Evolutionary conservation across 495 filamentous ascomycete genomes (phyloP).

Genomic region (Podospora bellae-mahoneyi): DNA sequence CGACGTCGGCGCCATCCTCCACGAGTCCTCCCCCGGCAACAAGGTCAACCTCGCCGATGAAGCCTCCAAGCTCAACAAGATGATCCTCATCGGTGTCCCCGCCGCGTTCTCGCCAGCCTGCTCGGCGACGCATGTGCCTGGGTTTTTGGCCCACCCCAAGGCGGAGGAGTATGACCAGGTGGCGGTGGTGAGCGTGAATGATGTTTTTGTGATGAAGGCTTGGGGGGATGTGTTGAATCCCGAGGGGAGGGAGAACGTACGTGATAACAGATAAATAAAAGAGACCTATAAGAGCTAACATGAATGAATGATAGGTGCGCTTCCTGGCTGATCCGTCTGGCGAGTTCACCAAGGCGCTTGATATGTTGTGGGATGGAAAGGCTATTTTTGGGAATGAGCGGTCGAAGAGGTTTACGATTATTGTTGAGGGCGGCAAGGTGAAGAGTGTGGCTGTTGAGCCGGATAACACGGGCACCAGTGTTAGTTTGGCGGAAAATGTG

Average conservation of each 20-base stretch:
- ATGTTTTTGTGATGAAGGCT: conserved; percentile 93
- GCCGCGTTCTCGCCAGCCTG: conserved; percentile 84
- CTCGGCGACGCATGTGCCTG: conserved; percentile 73
- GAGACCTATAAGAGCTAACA: background rate
- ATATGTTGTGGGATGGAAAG: conserved; percentile 75
- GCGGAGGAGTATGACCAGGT: conserved; percentile 72
- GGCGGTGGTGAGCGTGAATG: conserved; percentile 90
- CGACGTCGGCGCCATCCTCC: conserved; percentile 51
- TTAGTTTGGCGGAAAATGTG: conserved; percentile 64
- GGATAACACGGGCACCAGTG: conserved; percentile 79
- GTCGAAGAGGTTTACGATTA: conserved; percentile 84
- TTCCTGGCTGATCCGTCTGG: conserved; percentile 88
- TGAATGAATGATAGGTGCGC: conserved; percentile 54
- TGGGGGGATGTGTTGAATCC: conserved; percentile 77
- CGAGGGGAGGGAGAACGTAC: background rate
- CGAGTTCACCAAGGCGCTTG: conserved; percentile 78
- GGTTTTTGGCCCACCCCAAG: conserved; percentile 72
- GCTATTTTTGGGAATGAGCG: conserved; percentile 82
- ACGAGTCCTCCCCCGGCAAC: conserved; percentile 68
- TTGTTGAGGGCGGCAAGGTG: conserved; percentile 75
- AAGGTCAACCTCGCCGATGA: conserved; percentile 81
- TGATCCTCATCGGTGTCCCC: conserved; percentile 81
- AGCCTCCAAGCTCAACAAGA: conserved; percentile 60
- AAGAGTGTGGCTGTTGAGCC: conserved; percentile 77
- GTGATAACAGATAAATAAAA: background rate